Evolutionary conservation across 1,284 basidiomycete genomes (phyloP).

Genomic region (Microstroma glucosiphilum): DNA sequence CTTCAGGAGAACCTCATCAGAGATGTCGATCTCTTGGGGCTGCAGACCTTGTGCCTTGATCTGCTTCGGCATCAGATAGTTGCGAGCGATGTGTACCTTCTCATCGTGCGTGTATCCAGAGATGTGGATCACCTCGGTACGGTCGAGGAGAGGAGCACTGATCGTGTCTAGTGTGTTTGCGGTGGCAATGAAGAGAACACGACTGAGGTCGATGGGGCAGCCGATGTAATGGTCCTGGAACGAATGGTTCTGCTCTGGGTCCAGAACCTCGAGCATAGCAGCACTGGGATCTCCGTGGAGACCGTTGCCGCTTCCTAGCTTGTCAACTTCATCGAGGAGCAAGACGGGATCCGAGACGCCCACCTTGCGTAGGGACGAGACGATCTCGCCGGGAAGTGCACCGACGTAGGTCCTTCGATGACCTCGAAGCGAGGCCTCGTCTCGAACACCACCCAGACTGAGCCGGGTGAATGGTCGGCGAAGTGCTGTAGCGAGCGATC

Average conservation of each 20-base stretch:
- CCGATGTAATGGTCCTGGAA: constrained; percentile 54
- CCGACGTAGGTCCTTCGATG: constrained; percentile 47
- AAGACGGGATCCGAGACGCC: constrained; percentile 53
- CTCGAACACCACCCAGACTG: constrained; percentile 53
- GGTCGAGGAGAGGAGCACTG: constrained; percentile 52
- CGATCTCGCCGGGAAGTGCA: constrained; percentile 64
- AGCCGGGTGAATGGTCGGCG: constrained; percentile 59
- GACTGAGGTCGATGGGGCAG: constrained; percentile 42
- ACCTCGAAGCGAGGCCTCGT: constrained; percentile 53
- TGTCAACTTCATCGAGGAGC: constrained; percentile 54
- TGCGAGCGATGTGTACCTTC: constrained; percentile 52
- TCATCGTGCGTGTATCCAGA: constrained; percentile 53
- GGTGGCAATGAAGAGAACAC: constrained; percentile 53
- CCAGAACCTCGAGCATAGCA: constrained; percentile 53
- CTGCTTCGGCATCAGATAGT: constrained; percentile 76
- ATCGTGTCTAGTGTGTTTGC: constrained; percentile 54
- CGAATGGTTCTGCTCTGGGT: constrained; percentile 53
- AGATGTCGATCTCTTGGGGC: constrained; percentile 56
- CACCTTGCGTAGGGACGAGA: constrained; percentile 47
- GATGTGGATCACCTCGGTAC: constrained; percentile 52
- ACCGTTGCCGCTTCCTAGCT: constrained; percentile 49
- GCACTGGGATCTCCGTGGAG: constrained; percentile 53
- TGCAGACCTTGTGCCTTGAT: constrained; percentile 63
- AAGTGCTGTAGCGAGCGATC: constrained; percentile 60
- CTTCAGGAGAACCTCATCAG: constrained; percentile 64